These are phyloP conservation scores for Orbilia ellipsospora DNA, from an alignment of 2,329 filamentous ascomycete species.

Conservation along the genomic window DNA sequence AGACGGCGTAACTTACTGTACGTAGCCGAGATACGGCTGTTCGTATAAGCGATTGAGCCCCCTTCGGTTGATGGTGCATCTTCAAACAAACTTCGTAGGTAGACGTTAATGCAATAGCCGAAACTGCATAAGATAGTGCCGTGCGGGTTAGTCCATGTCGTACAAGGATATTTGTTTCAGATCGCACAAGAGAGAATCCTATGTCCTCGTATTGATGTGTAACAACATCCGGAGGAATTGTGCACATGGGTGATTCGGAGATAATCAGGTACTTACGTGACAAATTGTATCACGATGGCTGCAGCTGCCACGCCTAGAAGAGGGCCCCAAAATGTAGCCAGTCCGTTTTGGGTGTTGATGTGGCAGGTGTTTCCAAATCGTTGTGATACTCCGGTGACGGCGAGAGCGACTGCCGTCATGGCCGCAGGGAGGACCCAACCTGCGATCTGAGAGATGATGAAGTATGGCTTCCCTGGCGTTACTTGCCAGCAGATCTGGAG, in stretches of 20 bases:
- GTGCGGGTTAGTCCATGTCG: constrained; percentile 24
- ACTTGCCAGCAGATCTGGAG: constrained; percentile 98
- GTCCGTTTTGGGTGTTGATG: constrained; percentile 87
- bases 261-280: constrained; percentile 72
- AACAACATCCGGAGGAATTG: constrained; percentile 13
- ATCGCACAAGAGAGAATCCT: neutral
- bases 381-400: constrained; percentile 91
- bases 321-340: constrained; percentile 70
- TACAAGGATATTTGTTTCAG: constrained; percentile 21
- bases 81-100: constrained; percentile 69
- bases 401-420: constrained; percentile 79
- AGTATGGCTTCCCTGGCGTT: constrained; percentile 86
- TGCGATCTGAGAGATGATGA: constrained; percentile 80
- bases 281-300: constrained; percentile 82
- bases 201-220: constrained; percentile 5
- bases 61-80: constrained; percentile 70
- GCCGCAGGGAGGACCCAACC: constrained; percentile 87
- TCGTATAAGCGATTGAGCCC: constrained; percentile 79
- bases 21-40: constrained; percentile 68
- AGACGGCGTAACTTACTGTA: constrained; percentile 61
- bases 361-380: constrained; percentile 92
- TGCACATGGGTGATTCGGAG: constrained; percentile 36
- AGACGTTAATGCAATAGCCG: constrained; percentile 92
- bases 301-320: constrained; percentile 80
- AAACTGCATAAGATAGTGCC: constrained; percentile 61